A percentile compares a stretch with the other conserved stretches of the same genome.
phyloP scores from a whole-genome alignment of 2,329 filamentous ascomycete species.

The Chlorencoelia australis region DNA sequence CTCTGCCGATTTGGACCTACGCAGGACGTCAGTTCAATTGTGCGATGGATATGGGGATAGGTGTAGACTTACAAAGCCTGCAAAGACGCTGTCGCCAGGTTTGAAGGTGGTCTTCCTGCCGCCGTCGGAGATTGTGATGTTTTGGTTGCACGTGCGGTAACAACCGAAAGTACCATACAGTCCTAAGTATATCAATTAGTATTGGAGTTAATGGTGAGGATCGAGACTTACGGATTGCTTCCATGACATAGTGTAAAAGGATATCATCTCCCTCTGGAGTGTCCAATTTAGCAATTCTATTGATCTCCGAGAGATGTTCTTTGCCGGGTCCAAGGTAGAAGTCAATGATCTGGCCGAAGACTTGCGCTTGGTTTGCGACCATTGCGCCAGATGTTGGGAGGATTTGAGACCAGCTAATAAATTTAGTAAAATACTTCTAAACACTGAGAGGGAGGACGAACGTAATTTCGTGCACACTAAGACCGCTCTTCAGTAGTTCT shows the following conservation, averaged over 20 bases:
- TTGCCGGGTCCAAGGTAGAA: slow-evolving; percentile 54
- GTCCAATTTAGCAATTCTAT: slow-evolving; percentile 44
- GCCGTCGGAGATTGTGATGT: slow-evolving; percentile 5
- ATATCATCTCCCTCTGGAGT: slow-evolving; percentile 46
- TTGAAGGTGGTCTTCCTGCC: slow-evolving; percentile 1
- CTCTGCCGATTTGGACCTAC: slow-evolving; percentile 20
- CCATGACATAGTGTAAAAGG: slow-evolving; percentile 58
- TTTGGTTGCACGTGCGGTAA: slow-evolving; percentile 35
- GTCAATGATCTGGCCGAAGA: slow-evolving; percentile 63
- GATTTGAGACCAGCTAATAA: slow-evolving; percentile 42
- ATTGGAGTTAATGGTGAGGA: too few relatives aligned
- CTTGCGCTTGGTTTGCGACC: slow-evolving; percentile 59
- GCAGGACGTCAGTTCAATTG: not conserved
- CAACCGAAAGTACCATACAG: slow-evolving; percentile 54
- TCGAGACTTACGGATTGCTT: slow-evolving; percentile 31
- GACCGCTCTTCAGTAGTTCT: slow-evolving; percentile 50
- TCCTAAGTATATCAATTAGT: not conserved
- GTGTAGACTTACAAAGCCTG: slow-evolving; percentile 3
- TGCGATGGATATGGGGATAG: too few relatives aligned
- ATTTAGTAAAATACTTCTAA: slow-evolving; percentile 20
- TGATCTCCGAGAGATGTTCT: slow-evolving; percentile 48
- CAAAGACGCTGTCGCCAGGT: slow-evolving; percentile 5
- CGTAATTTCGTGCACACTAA: slow-evolving; percentile 43
- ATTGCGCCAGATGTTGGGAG: slow-evolving; percentile 55
- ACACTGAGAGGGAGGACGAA: slow-evolving; percentile 43